These are phyloP conservation scores for Curvularia spicifera DNA, from an alignment of 2,329 filamentous ascomycete species.

Conservation along the genomic window DNA sequence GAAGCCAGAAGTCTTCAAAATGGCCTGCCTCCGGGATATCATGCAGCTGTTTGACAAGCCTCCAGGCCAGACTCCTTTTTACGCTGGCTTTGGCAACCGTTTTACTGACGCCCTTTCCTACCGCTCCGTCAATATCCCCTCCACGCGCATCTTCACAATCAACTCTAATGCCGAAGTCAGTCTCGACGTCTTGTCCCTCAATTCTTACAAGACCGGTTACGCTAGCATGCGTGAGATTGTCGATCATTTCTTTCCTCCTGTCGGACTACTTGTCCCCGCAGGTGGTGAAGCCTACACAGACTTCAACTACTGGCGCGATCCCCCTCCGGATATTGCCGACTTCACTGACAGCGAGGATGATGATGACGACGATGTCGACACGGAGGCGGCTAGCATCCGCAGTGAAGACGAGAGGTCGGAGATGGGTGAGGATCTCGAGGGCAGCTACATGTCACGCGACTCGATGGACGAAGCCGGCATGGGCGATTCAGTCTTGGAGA, in stretches of 20 bases:
- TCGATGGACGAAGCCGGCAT: conserved; percentile 56
- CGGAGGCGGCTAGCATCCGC: conserved; percentile 49
- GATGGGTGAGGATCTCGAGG: conserved; percentile 56
- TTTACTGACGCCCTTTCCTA: conserved; percentile 96
- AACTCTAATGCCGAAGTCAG: conserved; percentile 97
- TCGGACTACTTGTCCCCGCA: conserved; percentile 82
- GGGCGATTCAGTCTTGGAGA: conserved; percentile 58
- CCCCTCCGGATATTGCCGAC: conserved; percentile 81
- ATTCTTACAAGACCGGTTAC: conserved; percentile 95
- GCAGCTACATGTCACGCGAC: conserved; percentile 64
- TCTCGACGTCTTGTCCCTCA: conserved; percentile 85
- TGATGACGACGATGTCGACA: conserved; percentile 47
- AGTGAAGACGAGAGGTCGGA: conserved; percentile 61
- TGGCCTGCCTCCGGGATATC: conserved; percentile 96
- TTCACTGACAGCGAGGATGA: conserved; percentile 81
- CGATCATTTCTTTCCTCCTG: conserved; percentile 96
- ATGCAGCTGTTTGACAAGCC: conserved; percentile 75
- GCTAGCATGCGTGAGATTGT: conserved; percentile 97
- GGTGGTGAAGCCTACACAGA: conserved; percentile 96
- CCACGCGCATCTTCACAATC: conserved; percentile 95
- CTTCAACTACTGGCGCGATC: conserved; percentile 94
- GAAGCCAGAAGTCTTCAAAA: conserved; percentile 99
- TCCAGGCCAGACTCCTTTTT: conserved; percentile 79
- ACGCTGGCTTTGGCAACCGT: conserved; percentile 95
- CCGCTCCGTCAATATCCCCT: conserved; percentile 92